Percentiles rank a stretch among this genome's conserved stretches.
These are phyloP conservation scores for Tylopilus plumbeoviolaceoides DNA, from an alignment of 768 basidiomycete species.

Conservation along the genomic window DNA sequence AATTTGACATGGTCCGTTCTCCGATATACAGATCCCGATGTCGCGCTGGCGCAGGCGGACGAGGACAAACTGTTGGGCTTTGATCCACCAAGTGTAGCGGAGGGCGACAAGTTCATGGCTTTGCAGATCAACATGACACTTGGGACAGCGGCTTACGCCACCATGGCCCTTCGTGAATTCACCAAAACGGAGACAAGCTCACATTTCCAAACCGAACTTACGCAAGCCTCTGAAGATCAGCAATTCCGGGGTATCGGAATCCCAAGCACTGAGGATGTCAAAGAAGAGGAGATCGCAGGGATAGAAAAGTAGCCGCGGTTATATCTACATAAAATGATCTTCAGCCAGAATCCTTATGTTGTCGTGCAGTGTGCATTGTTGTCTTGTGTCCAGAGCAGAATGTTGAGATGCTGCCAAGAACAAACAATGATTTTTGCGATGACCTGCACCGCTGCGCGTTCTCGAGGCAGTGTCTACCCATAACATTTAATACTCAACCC, in stretches of 20 bases:
- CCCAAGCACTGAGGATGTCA: slow-evolving; percentile 22
- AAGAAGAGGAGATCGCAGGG: slow-evolving; percentile 11
- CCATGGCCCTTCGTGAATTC: slow-evolving; percentile 94
- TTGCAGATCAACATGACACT: slow-evolving; percentile 83
- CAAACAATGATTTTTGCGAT: background rate
- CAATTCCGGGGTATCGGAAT: slow-evolving; percentile 57
- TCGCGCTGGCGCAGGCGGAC: slow-evolving; percentile 89
- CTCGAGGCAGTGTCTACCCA: background rate
- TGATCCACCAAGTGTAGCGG: slow-evolving; percentile 60
- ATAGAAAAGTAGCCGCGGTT: slow-evolving; percentile 1
- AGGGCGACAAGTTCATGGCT: slow-evolving; percentile 82
- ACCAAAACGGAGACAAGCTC: slow-evolving; percentile 95
- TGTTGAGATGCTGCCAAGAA: background rate
- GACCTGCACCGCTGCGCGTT: background rate
- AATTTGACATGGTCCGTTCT: slow-evolving; percentile 79
- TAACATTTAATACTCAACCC: background rate
- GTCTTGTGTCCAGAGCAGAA: background rate
- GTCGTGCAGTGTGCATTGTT: background rate
- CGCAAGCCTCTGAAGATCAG: slow-evolving; percentile 77
- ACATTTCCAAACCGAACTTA: slow-evolving; percentile 81
- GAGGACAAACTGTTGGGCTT: slow-evolving; percentile 88
- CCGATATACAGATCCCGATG: slow-evolving; percentile 90
- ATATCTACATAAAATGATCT: background rate
- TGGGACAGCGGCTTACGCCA: slow-evolving; percentile 92
- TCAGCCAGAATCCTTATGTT: background rate